Conservation (phyloP, 2,329 filamentous ascomycete genomes). For the Cytospora piceae region DNA sequence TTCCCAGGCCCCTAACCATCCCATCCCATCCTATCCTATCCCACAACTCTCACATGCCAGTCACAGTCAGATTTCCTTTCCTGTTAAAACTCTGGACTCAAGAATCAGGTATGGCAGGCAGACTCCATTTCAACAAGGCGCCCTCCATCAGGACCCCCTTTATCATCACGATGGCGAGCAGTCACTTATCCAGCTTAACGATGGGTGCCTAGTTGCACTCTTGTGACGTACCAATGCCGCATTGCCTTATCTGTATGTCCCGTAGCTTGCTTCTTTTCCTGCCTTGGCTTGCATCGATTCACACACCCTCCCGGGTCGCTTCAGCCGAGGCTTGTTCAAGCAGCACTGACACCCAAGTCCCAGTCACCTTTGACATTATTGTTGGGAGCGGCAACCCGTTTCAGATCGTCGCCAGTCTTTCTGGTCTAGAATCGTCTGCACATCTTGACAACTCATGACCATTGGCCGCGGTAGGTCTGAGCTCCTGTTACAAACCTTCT, state of each 20-base stretch:
- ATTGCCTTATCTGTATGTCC: conserved; percentile 21
- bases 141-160: conserved; percentile 22
- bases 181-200: conserved; percentile 1
- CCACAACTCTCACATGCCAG: no score
- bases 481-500: not conserved
- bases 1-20: not conserved
- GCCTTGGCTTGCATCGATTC: conserved; percentile 10
- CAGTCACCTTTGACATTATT: not conserved
- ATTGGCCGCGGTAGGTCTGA: not conserved
- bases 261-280: conserved; percentile 16
- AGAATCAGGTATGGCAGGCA: not conserved
- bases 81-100: no score
- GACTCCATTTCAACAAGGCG: not conserved
- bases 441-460: not conserved
- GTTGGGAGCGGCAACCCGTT: conserved; percentile 1
- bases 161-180: conserved; percentile 7
- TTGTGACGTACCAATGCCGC: not conserved
- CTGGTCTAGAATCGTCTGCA: not conserved
- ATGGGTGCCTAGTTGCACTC: not conserved
- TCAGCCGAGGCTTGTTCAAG: not conserved
- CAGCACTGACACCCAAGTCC: not conserved
- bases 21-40: not conserved
- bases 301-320: conserved; percentile 18
- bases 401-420: not conserved
- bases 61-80: not conserved